Conservation (phyloP, 179 eudicot genomes). For the Beta macrorhiza region DNA sequence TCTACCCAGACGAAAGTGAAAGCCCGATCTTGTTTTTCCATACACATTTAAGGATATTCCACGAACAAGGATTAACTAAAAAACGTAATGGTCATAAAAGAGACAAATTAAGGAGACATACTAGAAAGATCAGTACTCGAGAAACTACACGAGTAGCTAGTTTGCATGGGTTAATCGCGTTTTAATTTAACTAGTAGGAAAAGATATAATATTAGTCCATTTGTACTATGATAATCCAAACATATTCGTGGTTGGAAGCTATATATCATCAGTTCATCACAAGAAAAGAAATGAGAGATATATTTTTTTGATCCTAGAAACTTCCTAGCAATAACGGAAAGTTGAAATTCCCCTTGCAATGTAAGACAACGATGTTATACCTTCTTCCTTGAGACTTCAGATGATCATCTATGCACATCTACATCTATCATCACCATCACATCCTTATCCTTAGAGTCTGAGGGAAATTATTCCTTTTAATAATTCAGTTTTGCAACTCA, state of each 20-base stretch:
- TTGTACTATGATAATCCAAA: not conserved
- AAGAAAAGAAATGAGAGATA: not conserved
- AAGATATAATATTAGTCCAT: not conserved
- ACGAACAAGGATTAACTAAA: too few relatives aligned
- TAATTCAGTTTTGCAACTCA: not conserved
- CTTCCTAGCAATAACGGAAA: not conserved
- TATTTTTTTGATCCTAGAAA: not conserved
- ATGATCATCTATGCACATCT: not conserved
- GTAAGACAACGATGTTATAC: conserved; percentile 2
- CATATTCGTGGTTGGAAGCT: too few relatives aligned
- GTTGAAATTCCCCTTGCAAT: not conserved
- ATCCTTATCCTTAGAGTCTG: not conserved
- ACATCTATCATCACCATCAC: not conserved
- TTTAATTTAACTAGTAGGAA: not conserved
- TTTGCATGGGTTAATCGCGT: too few relatives aligned
- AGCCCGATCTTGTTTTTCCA: too few relatives aligned
- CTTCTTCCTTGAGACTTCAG: not conserved
- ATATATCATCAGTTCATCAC: not conserved
- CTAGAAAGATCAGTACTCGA: too few relatives aligned
- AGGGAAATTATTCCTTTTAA: not conserved
- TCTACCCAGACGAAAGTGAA: too few relatives aligned
- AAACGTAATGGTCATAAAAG: too few relatives aligned
- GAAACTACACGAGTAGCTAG: too few relatives aligned
- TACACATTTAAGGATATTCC: too few relatives aligned
- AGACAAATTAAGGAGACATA: too few relatives aligned